Conservation (phyloP, 1,139 yeast genomes). For the Yamadazyma triangularis region DNA sequence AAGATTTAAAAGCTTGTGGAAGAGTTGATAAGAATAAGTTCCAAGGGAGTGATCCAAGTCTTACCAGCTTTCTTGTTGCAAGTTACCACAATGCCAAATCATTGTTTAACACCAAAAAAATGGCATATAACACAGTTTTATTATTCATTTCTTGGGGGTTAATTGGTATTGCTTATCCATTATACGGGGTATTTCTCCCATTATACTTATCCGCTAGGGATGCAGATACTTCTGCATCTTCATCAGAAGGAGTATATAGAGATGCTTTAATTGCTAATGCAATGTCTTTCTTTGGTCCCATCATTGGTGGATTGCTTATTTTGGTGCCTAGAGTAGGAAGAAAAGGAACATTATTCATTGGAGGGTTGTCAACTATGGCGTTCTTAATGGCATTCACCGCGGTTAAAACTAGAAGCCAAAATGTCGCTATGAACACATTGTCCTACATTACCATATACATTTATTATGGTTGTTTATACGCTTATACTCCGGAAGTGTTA, state of each 20-base stretch:
- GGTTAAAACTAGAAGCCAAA: slow-evolving; percentile 44
- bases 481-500: slow-evolving; percentile 57
- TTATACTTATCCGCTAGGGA: slow-evolving; percentile 44
- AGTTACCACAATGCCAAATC: slow-evolving; percentile 21
- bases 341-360: slow-evolving; percentile 51
- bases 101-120: slow-evolving; percentile 34
- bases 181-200: slow-evolving; percentile 49
- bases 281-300: slow-evolving; percentile 53
- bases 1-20: slow-evolving; percentile 26
- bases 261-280: slow-evolving; percentile 49
- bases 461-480: slow-evolving; percentile 53
- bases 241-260: slow-evolving; percentile 41
- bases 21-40: slow-evolving; percentile 16
- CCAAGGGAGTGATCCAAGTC: slow-evolving; percentile 14
- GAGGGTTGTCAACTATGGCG: slow-evolving; percentile 50
- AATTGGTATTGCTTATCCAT: slow-evolving; percentile 50
- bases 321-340: slow-evolving; percentile 48
- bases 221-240: slow-evolving; percentile 31
- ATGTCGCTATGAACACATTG: slow-evolving; percentile 50
- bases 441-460: slow-evolving; percentile 48
- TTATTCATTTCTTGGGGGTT: slow-evolving; percentile 45
- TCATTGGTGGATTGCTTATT: slow-evolving; percentile 45
- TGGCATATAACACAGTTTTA: slow-evolving; percentile 37
- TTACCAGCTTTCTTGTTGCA: slow-evolving; percentile 13
- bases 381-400: slow-evolving; percentile 55